phyloP scores from a whole-genome alignment of 306 rosid species.

The Hippophae rhamnoides region DNA sequence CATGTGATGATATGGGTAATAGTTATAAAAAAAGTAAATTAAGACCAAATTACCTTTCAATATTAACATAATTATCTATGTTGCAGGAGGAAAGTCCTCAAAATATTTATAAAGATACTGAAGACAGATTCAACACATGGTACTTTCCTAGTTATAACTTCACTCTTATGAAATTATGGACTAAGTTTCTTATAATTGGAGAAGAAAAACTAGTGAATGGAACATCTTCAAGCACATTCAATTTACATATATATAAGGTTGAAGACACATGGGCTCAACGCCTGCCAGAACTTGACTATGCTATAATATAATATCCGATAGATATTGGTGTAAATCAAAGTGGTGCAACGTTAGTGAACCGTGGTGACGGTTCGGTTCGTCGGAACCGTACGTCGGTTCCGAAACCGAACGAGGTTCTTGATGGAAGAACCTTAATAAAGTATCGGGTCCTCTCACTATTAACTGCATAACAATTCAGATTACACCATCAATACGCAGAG shows the following conservation, averaged over 20 bases:
- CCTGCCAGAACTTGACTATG: constrained; percentile 51
- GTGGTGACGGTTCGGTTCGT: no score
- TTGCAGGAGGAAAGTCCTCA: constrained; percentile 60
- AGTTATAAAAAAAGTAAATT: no score
- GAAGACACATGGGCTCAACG: constrained; percentile 42
- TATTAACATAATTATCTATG: background rate
- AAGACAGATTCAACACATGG: constrained; percentile 59
- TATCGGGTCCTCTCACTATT: no score
- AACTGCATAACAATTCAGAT: no score
- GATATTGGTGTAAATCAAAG: no score
- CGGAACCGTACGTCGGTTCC: no score
- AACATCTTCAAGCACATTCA: constrained; percentile 43
- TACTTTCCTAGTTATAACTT: constrained; percentile 50
- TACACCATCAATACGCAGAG: no score
- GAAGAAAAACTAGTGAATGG: constrained; percentile 63
- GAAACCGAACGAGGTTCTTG: no score
- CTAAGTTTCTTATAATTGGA: constrained; percentile 51
- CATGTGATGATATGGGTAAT: no score
- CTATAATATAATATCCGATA: constrained; percentile 45
- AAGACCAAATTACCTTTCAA: background rate
- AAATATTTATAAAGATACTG: constrained; percentile 58
- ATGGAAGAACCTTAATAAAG: no score
- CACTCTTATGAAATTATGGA: constrained; percentile 61
- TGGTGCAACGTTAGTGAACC: no score
- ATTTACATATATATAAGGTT: constrained; percentile 47